phyloP scores from a whole-genome alignment of 495 filamentous ascomycete species.

The Aspergillus haitiensis region DNA sequence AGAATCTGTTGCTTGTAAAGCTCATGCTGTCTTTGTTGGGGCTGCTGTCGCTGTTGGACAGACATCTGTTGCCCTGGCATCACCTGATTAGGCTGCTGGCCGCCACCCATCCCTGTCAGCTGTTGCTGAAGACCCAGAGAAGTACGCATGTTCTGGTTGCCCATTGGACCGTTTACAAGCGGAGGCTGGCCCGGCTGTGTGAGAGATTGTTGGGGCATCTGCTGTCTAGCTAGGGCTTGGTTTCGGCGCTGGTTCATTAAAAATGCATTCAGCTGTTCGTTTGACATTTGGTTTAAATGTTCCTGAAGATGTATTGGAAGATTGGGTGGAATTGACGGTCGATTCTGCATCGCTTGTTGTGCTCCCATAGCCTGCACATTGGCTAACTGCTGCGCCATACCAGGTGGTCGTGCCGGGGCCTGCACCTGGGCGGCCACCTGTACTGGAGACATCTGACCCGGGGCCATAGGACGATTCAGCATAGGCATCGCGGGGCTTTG shows the following conservation, averaged over 20 bases:
- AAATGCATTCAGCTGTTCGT: conserved; percentile 38
- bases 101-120: conserved; percentile 33
- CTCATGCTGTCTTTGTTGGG: conserved; percentile 40
- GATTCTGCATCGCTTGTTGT: conserved; percentile 38
- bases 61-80: conserved; percentile 40
- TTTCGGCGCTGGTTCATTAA: conserved; percentile 38
- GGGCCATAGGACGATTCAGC: conserved; percentile 58
- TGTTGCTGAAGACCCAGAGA: conserved; percentile 38
- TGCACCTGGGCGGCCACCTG: conserved; percentile 41
- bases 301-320: conserved; percentile 40
- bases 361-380: conserved; percentile 28
- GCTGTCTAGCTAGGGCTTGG: conserved; percentile 26
- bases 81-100: conserved; percentile 34
- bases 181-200: conserved; percentile 40
- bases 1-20: conserved; percentile 38
- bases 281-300: conserved; percentile 36
- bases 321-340: conserved; percentile 36
- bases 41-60: conserved; percentile 36
- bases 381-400: conserved; percentile 34
- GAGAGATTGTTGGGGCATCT: conserved; percentile 27
- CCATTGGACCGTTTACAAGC: conserved; percentile 41
- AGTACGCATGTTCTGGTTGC: conserved; percentile 36
- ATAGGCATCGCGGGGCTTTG: conserved; percentile 59
- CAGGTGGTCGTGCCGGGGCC: conserved; percentile 39
- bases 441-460: conserved; percentile 46